These are phyloP conservation scores for Cryptococcus deneoformans DNA, from an alignment of 1,284 basidiomycete species.

Conservation along the genomic window DNA sequence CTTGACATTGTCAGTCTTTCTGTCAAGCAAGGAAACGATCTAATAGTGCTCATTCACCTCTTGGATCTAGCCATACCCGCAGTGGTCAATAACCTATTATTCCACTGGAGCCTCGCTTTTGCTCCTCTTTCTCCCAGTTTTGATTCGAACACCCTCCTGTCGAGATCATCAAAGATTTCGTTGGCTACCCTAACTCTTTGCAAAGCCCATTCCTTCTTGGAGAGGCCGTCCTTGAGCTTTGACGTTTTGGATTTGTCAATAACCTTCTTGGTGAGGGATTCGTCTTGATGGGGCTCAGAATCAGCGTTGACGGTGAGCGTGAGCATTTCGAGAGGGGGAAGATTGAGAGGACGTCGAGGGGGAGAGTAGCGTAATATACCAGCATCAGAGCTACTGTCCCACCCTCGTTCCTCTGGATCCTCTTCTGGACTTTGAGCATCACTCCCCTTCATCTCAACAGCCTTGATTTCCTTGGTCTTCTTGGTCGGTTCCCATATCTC, in stretches of 20 bases:
- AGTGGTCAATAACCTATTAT: slow-evolving; percentile 40
- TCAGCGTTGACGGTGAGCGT: slow-evolving; percentile 6
- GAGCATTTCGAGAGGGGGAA: neutral
- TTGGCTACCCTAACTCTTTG: slow-evolving; percentile 30
- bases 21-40: too few species aligned
- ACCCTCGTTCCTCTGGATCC: slow-evolving; percentile 3
- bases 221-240: neutral
- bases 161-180: slow-evolving; percentile 41
- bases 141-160: slow-evolving; percentile 36
- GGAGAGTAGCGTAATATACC: slow-evolving; percentile 26
- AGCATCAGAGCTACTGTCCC: slow-evolving; percentile 1
- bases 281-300: slow-evolving; percentile 1
- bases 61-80: slow-evolving; percentile 40
- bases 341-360: neutral
- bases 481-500: neutral
- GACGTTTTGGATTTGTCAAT: neutral
- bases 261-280: neutral
- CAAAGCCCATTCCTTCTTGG: slow-evolving; percentile 25
- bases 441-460: neutral
- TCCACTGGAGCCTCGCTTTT: slow-evolving; percentile 37
- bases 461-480: too few species aligned
- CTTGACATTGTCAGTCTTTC: too few species aligned
- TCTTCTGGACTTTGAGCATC: neutral
- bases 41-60: slow-evolving; percentile 13
- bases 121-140: slow-evolving; percentile 27